A percentile compares a stretch with the other conserved stretches of the same genome.
phyloP scores from a whole-genome alignment of 495 filamentous ascomycete species.

The Cercophora newfieldiana region DNA sequence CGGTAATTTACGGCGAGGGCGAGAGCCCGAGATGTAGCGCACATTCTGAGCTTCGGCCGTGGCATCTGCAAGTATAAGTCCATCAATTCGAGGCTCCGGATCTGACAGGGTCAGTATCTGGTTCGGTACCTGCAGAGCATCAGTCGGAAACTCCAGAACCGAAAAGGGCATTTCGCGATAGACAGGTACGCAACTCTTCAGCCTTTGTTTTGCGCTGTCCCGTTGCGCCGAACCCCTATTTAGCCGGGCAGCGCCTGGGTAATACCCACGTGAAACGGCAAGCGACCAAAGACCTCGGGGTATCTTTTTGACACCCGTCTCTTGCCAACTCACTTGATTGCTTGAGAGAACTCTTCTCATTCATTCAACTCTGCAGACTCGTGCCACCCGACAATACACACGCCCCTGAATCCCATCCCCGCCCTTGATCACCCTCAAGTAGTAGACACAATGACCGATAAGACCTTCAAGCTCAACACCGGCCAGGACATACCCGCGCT shows the following conservation, averaged over 20 bases:
- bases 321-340: background rate
- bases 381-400: background rate
- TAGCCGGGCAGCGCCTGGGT: slow-evolving; percentile 5
- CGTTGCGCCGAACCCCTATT: background rate
- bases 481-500: slow-evolving; percentile 74
- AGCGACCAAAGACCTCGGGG: background rate
- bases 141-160: background rate
- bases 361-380: background rate
- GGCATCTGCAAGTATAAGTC: too few species aligned
- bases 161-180: background rate
- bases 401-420: background rate
- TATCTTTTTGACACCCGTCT: background rate
- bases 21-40: too few species aligned
- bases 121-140: too few species aligned
- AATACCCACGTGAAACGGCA: slow-evolving; percentile 10
- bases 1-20: background rate
- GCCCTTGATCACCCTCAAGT: background rate
- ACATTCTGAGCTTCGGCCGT: too few species aligned
- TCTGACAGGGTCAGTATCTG: too few species aligned
- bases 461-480: slow-evolving; percentile 71
- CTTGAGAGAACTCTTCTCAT: background rate
- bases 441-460: slow-evolving; percentile 44
- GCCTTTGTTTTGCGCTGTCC: background rate
- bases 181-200: background rate
- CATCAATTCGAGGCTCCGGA: too few species aligned